Evolutionary conservation across 2,329 filamentous ascomycete genomes (phyloP).

Genomic region (Verticillium albo-atrum): DNA sequence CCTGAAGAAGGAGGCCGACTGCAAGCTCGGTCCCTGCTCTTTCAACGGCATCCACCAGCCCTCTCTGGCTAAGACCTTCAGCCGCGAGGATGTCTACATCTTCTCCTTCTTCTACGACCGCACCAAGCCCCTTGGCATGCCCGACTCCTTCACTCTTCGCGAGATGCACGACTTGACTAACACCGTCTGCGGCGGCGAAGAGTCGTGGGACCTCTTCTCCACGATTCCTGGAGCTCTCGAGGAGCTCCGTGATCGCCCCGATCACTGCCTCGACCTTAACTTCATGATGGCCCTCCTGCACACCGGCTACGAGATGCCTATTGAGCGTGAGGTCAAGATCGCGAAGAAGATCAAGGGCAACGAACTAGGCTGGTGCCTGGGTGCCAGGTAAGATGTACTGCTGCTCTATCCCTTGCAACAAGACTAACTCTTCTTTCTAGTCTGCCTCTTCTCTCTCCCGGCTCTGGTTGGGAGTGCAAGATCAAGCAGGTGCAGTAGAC

Average conservation of each 20-base stretch:
- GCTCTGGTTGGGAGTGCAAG: constrained; percentile 87
- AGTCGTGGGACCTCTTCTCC: constrained; percentile 75
- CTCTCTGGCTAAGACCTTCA: constrained; percentile 85
- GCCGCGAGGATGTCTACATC: constrained; percentile 87
- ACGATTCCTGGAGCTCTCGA: constrained; percentile 71
- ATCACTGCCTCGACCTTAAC: constrained; percentile 92
- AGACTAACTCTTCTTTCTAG: constrained; percentile 47
- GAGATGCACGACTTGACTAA: constrained; percentile 84
- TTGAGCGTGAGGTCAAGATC: constrained; percentile 93
- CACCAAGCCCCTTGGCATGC: constrained; percentile 90
- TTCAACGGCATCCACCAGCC: constrained; percentile 98
- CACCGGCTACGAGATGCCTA: constrained; percentile 96
- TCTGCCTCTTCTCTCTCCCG: constrained; percentile 75
- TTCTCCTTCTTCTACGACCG: constrained; percentile 99
- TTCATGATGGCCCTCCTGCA: constrained; percentile 93
- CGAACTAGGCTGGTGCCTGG: constrained; percentile 95
- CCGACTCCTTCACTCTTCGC: constrained; percentile 89
- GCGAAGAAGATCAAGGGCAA: constrained; percentile 98
- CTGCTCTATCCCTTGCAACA: neutral
- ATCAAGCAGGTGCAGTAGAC: constrained; percentile 66
- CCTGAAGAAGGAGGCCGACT: constrained; percentile 78
- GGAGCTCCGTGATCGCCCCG: constrained; percentile 76
- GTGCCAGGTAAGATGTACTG: constrained; percentile 70
- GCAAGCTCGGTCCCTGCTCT: constrained; percentile 84
- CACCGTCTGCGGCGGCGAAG: constrained; percentile 77